phyloP scores from a whole-genome alignment of 2,329 filamentous ascomycete species.

The Rutstroemia sydowiana region DNA sequence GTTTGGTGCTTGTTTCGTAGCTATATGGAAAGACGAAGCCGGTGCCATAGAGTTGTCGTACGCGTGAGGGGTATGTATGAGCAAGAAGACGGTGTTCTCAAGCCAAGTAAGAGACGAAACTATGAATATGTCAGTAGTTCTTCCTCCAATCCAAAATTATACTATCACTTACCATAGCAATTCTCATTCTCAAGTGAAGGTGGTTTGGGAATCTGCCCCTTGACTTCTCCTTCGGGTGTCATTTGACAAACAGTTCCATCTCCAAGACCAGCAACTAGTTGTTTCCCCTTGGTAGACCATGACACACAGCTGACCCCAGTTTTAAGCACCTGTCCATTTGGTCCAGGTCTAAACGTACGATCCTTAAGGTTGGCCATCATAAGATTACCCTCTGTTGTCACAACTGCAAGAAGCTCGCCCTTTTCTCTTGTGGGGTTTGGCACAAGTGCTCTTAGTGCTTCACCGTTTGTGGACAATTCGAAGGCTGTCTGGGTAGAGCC shows the following conservation, averaged over 20 bases:
- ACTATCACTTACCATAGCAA: slow-evolving; percentile 53
- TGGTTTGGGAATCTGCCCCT: slow-evolving; percentile 73
- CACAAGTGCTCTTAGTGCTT: slow-evolving; percentile 63
- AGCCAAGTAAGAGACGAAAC: slow-evolving; percentile 83
- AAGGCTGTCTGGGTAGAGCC: slow-evolving; percentile 62
- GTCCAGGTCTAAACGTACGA: slow-evolving; percentile 47
- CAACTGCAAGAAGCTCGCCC: slow-evolving; percentile 69
- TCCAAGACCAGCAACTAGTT: slow-evolving; percentile 76
- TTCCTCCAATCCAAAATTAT: not conserved
- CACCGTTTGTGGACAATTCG: slow-evolving; percentile 69
- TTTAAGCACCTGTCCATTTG: slow-evolving; percentile 60
- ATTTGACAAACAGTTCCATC: slow-evolving; percentile 79
- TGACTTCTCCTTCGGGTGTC: slow-evolving; percentile 70
- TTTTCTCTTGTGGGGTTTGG: slow-evolving; percentile 74
- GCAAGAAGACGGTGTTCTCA: slow-evolving; percentile 77
- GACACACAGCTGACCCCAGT: slow-evolving; percentile 73
- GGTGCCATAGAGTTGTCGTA: slow-evolving; percentile 46
- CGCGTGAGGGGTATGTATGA: slow-evolving; percentile 64
- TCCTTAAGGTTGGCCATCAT: slow-evolving; percentile 75
- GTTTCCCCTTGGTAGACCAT: slow-evolving; percentile 92
- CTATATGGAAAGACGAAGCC: slow-evolving; percentile 69
- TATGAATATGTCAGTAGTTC: slow-evolving; percentile 30
- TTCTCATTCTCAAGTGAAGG: slow-evolving; percentile 50
- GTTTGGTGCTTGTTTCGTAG: slow-evolving; percentile 55
- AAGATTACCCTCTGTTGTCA: slow-evolving; percentile 74